Conservation (phyloP, 164 flowering plant species). For the Kalanchoe fedtschenkoi region DNA sequence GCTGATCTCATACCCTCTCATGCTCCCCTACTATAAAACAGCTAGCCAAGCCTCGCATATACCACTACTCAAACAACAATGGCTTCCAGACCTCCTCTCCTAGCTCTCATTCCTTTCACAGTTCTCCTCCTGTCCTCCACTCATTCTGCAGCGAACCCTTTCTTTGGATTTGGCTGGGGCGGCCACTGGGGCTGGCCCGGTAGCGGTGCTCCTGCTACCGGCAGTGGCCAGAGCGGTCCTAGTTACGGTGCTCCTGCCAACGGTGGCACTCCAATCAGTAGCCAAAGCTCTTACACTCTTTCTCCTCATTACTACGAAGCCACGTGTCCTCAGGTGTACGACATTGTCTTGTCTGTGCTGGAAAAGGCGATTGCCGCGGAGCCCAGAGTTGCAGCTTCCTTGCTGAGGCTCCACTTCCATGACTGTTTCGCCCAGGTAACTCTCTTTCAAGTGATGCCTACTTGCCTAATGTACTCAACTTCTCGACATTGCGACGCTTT, state of each 20-base stretch:
- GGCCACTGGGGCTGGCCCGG: conserved; percentile 13
- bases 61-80: background rate
- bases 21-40: conserved; percentile 1
- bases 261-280: conserved; percentile 2
- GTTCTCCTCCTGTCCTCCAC: conserved; percentile 23
- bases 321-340: conserved; percentile 74
- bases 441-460: background rate
- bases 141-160: conserved; percentile 43
- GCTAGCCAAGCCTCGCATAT: background rate
- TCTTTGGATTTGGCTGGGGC: conserved; percentile 30
- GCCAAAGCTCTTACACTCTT: conserved; percentile 19
- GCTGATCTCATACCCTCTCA: background rate
- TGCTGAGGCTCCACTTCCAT: conserved; percentile 92
- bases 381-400: conserved; percentile 77
- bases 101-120: background rate
- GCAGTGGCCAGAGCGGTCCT: conserved; percentile 10
- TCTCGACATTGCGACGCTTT: background rate
- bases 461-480: too few relatives aligned
- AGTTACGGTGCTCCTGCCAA: background rate
- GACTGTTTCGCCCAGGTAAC: conserved; percentile 94
- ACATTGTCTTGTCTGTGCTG: conserved; percentile 68
- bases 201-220: background rate
- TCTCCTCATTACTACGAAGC: conserved; percentile 47
- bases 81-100: background rate
- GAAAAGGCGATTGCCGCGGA: conserved; percentile 53